Conservation (phyloP, 257 asterid species). For the Avicennia marina region DNA sequence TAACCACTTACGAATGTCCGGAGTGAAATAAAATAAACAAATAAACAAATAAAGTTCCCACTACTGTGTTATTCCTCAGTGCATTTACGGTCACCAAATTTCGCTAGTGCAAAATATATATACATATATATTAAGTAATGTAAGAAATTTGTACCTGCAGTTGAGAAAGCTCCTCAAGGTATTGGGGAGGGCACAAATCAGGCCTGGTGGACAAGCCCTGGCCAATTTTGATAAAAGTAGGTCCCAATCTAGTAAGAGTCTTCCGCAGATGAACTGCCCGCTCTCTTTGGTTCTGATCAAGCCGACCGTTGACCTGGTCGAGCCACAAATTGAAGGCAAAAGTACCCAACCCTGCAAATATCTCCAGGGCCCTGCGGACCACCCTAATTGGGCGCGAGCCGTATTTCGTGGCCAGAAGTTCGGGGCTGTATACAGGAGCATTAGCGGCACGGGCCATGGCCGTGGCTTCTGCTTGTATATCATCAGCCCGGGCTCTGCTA, state of each 20-base stretch:
- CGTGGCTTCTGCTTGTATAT: slow-evolving; percentile 91
- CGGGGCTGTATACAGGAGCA: slow-evolving; percentile 75
- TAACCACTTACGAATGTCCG: too few relatives aligned
- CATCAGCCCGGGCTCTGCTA: slow-evolving; percentile 71
- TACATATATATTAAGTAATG: too few relatives aligned
- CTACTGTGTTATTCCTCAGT: too few relatives aligned
- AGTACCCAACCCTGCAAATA: slow-evolving; percentile 63
- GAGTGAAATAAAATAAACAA: too few relatives aligned
- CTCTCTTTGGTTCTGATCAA: slow-evolving; percentile 51
- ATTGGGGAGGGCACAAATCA: slow-evolving; percentile 83
- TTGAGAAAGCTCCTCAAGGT: slow-evolving; percentile 84
- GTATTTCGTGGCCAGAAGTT: slow-evolving; percentile 45
- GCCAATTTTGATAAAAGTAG: slow-evolving; percentile 93
- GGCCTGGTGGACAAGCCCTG: slow-evolving; percentile 99
- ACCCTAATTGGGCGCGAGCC: slow-evolving; percentile 81
- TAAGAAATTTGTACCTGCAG: slow-evolving; percentile 60
- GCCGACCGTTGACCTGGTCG: slow-evolving; percentile 52
- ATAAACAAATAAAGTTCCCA: too few relatives aligned
- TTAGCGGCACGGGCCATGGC: slow-evolving; percentile 86
- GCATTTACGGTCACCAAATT: too few relatives aligned
- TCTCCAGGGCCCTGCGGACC: slow-evolving; percentile 60
- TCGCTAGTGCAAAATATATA: too few relatives aligned
- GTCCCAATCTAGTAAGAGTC: slow-evolving; percentile 82
- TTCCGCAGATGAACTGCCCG: slow-evolving; percentile 71
- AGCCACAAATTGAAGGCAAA: slow-evolving; percentile 75